Percentiles rank a stretch among this genome's conserved stretches.
phyloP scores from a whole-genome alignment of 805 yeast genomes.

The Kurtzmaniella fragi region DNA sequence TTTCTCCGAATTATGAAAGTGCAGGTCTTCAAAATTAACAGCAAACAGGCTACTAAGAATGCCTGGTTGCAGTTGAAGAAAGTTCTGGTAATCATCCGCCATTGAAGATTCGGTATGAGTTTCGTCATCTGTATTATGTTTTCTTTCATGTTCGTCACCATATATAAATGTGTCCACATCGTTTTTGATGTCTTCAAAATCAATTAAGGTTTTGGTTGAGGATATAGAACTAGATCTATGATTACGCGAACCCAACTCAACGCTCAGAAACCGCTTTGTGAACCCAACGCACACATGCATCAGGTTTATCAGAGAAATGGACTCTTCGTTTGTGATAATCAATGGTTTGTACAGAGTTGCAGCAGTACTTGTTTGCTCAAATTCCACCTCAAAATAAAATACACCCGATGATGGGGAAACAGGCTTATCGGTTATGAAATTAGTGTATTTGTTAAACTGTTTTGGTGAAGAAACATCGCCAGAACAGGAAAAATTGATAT shows the following conservation, averaged over 20 bases:
- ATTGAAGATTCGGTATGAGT: constrained; percentile 3
- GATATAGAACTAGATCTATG: background rate
- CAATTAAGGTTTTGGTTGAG: constrained; percentile 11
- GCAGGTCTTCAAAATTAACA: constrained; percentile 34
- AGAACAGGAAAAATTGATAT: constrained; percentile 9
- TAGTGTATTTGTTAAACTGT: constrained; percentile 18
- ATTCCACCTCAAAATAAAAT: constrained; percentile 36
- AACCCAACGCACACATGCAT: constrained; percentile 31
- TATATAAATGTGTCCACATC: constrained; percentile 9
- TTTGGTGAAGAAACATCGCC: background rate
- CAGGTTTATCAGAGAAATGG: constrained; percentile 27
- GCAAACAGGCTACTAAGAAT: constrained; percentile 38
- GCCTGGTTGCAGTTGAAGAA: constrained; percentile 33
- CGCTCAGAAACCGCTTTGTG: constrained; percentile 16
- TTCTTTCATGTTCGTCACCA: background rate
- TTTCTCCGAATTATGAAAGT: constrained; percentile 34
- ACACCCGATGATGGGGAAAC: constrained; percentile 29
- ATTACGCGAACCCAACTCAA: constrained; percentile 16
- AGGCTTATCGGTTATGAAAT: constrained; percentile 34
- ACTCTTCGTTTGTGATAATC: constrained; percentile 27
- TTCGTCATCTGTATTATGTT: constrained; percentile 6
- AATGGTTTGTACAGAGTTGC: constrained; percentile 28
- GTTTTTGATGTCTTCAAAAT: constrained; percentile 24
- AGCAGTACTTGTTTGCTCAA: constrained; percentile 29
- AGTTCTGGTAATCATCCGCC: constrained; percentile 16